Evolutionary conservation across 106 monocot genomes (phyloP).

Genomic region (Iris macrosiphon): DNA sequence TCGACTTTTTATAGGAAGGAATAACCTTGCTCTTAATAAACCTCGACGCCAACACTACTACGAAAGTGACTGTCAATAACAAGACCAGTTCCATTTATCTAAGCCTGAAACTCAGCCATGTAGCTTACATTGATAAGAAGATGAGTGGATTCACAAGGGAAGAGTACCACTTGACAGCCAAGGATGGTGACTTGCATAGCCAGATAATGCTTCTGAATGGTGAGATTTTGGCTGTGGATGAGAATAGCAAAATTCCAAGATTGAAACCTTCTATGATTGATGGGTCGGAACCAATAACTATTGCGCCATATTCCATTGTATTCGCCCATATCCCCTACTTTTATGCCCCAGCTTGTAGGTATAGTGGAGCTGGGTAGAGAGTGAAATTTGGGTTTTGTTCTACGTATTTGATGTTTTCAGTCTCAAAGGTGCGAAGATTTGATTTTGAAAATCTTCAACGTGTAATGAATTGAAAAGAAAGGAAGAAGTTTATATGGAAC

Average conservation of each 20-base stretch:
- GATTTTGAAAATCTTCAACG: no score
- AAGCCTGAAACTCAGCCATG: constrained; percentile 15
- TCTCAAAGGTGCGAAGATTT: no score
- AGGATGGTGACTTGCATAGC: constrained; percentile 69
- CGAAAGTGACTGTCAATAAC: constrained; percentile 27
- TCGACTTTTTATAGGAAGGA: constrained; percentile 44
- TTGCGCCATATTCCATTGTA: constrained; percentile 70
- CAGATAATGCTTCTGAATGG: constrained; percentile 82
- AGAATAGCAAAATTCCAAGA: constrained; percentile 44
- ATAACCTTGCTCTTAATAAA: constrained; percentile 83
- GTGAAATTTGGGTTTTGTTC: no score
- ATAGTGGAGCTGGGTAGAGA: not conserved
- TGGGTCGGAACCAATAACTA: constrained; percentile 39
- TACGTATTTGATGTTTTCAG: no score
- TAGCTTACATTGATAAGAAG: constrained; percentile 4
- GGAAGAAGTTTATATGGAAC: no score
- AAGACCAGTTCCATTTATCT: not conserved
- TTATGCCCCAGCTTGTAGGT: constrained; percentile 49
- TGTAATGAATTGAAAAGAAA: no score
- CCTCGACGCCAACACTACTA: constrained; percentile 58
- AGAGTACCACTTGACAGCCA: constrained; percentile 92
- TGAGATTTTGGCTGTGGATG: constrained; percentile 33
- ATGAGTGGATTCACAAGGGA: constrained; percentile 36
- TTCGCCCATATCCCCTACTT: constrained; percentile 77
- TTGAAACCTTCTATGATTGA: constrained; percentile 40